These are phyloP conservation scores for Aspergillus fructus DNA, from an alignment of 2,329 filamentous ascomycete species.

Conservation along the genomic window DNA sequence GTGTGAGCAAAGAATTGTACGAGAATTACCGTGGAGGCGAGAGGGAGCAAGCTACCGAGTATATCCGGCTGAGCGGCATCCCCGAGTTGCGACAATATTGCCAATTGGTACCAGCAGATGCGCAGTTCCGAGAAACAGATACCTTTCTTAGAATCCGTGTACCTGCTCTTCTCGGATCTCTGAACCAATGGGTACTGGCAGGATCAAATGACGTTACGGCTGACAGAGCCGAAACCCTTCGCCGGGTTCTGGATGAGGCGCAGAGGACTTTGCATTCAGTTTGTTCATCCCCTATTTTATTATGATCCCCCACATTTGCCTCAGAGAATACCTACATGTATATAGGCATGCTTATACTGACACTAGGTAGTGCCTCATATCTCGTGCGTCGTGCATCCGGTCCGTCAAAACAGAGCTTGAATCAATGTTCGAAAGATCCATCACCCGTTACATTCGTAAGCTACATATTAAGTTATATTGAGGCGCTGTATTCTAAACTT, in stretches of 20 bases:
- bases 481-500: not conserved
- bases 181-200: conserved; percentile 18
- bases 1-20: conserved; percentile 23
- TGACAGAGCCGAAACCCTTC: conserved; percentile 16
- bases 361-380: not conserved
- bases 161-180: conserved; percentile 18
- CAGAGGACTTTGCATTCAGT: conserved; percentile 11
- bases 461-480: not conserved
- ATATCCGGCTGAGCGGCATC: conserved; percentile 22
- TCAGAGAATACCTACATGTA: not conserved
- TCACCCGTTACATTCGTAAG: conserved; percentile 10
- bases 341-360: conserved; percentile 1
- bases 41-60: conserved; percentile 3
- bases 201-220: conserved; percentile 13
- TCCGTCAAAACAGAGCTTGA: not conserved
- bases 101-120: conserved; percentile 19
- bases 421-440: not conserved
- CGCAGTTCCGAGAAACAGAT: conserved; percentile 13
- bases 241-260: conserved; percentile 8
- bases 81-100: conserved; percentile 21
- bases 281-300: not conserved
- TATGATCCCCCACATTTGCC: not conserved
- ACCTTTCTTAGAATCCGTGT: conserved; percentile 15
- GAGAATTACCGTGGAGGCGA: conserved; percentile 3
- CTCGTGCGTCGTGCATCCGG: not conserved